Evolutionary conservation across 441 rosid species (phyloP), one percentile per base, ranked within the genome.

Genomic region (Jatropha podagrica): DNA sequence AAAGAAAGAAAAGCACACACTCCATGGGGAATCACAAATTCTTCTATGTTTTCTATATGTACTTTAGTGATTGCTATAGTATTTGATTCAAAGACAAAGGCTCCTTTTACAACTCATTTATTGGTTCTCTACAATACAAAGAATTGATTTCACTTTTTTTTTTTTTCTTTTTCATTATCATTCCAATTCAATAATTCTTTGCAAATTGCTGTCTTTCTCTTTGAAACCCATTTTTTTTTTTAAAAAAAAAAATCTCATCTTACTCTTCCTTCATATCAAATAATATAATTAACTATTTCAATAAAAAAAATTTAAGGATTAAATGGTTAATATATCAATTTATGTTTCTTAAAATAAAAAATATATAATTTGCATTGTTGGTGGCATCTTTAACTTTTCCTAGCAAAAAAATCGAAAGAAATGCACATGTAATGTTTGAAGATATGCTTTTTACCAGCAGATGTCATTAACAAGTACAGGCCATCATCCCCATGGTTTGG

Each of bases 81-180:
- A 60, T 72, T 73, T 64, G 76, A 73, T 73, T 64, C 18, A 26
- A 73, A 32, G 69, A 51, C 62, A 73, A 59, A 71, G 63, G 38
- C 15, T 40, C 40, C 38, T 32, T 73, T 55, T 64, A 49, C 76
- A 73, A 51, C 62, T 63, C 76, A 73, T 64, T 62, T 48, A n/a
- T 52, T 64, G 62, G 41, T 65, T 52, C 26, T 64, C 64, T 62
- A 23, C 67, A 46, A 27, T 10, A n/a, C 27, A 42, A 59, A 48
- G 44, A 60, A 59, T 48, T 61, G 58, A 48, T 72, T 49, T 37
- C 26, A 5, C 37, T 38, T 52, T 64, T 51, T 38, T n/a, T 17
- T 49, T 73, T 65, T 14, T 48, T 48, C 3, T 15, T 48, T 48
- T 48, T 32, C 48, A 41, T n/a, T 49, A 14, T 73, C 54, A 18